A percentile compares a stretch with the other conserved stretches of the same genome.
phyloP scores from a whole-genome alignment of 2,329 filamentous ascomycete genomes.

The Bipolaris gigantea region DNA sequence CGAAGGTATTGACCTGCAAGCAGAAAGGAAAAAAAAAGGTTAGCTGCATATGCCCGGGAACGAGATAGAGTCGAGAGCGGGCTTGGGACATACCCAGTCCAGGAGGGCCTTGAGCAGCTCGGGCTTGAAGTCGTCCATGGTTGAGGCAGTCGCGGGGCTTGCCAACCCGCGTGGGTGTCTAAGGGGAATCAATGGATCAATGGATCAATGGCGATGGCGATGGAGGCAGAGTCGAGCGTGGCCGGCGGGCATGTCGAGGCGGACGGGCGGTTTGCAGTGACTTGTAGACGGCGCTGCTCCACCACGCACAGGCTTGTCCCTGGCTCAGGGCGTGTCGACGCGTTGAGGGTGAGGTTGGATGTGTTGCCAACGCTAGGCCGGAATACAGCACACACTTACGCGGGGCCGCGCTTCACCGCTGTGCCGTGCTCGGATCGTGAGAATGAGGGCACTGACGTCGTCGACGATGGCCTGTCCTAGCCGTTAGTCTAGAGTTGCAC shows the following conservation, averaged over 20 bases:
- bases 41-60: background rate
- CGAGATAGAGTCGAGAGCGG: too few species aligned
- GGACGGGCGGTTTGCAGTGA: conserved; percentile 15
- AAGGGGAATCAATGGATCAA: background rate
- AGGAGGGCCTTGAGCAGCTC: conserved; percentile 45
- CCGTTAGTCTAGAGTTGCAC: too few species aligned
- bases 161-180: background rate
- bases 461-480: background rate
- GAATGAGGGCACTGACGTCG: background rate
- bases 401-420: conserved; percentile 6
- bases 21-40: background rate
- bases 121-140: conserved; percentile 47
- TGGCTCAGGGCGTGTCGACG: conserved; percentile 16
- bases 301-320: conserved; percentile 15
- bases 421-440: background rate
- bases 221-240: conserved; percentile 11
- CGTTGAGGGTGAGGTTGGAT: conserved; percentile 28
- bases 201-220: conserved; percentile 6
- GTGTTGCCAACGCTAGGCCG: conserved; percentile 24
- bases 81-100: conserved; percentile 39
- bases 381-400: conserved; percentile 16
- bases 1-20: conserved; percentile 49
- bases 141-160: conserved; percentile 4
- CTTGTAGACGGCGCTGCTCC: conserved; percentile 13
- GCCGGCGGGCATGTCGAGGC: conserved; percentile 37